Conservation (phyloP, 2,329 filamentous ascomycete genomes). For the Didymella pinodella region DNA sequence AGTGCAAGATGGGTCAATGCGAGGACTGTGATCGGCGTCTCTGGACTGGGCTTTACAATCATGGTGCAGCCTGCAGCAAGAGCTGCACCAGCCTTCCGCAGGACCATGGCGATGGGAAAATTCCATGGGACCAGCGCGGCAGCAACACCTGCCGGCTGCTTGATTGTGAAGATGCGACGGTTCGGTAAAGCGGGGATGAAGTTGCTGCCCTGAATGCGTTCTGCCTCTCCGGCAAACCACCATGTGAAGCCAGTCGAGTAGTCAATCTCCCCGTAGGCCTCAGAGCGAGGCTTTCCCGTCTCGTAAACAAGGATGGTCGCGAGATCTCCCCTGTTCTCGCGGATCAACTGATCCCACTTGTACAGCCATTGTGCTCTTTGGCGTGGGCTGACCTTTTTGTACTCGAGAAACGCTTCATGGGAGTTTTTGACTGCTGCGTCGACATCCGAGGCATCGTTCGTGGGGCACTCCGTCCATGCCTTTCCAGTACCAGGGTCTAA, state of each 20-base stretch:
- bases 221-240: slow-evolving; percentile 62
- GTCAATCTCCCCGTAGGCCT: slow-evolving; percentile 62
- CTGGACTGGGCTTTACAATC: slow-evolving; percentile 61
- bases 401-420: slow-evolving; percentile 67
- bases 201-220: slow-evolving; percentile 69
- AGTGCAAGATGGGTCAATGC: slow-evolving; percentile 51
- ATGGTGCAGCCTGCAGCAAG: slow-evolving; percentile 77
- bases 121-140: slow-evolving; percentile 78
- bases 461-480: slow-evolving; percentile 58
- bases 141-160: slow-evolving; percentile 75
- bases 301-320: slow-evolving; percentile 69
- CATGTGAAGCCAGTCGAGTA: slow-evolving; percentile 63
- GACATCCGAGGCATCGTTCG: slow-evolving; percentile 65
- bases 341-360: slow-evolving; percentile 71
- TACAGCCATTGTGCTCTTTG: slow-evolving; percentile 68
- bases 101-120: slow-evolving; percentile 72
- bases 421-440: slow-evolving; percentile 66
- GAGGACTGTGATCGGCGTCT: slow-evolving; percentile 52
- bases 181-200: slow-evolving; percentile 67
- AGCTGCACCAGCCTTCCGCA: slow-evolving; percentile 72
- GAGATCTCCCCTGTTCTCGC: slow-evolving; percentile 68
- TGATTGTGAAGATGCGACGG: slow-evolving; percentile 73
- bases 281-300: slow-evolving; percentile 62
- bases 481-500: slow-evolving; percentile 62
- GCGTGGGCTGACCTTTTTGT: slow-evolving; percentile 66